phyloP scores from a whole-genome alignment of 2,329 filamentous ascomycete genomes.

The Ascochyta fabae region DNA sequence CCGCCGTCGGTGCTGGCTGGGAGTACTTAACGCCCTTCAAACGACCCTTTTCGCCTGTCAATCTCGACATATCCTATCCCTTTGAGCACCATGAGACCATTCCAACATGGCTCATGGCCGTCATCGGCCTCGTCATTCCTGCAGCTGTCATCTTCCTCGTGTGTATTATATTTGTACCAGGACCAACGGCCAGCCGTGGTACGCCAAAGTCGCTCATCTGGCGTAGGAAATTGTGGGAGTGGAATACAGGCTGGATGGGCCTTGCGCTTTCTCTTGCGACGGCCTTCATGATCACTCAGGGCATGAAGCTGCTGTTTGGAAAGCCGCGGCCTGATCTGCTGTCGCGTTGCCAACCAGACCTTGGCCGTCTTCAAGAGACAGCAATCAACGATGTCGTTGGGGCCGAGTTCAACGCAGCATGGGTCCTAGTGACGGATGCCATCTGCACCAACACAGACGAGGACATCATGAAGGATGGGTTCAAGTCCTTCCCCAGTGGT shows the following conservation, averaged over 20 bases:
- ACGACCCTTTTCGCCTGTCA: constrained; percentile 73
- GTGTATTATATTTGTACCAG: constrained; percentile 73
- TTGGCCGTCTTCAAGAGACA: constrained; percentile 61
- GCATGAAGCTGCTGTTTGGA: constrained; percentile 77
- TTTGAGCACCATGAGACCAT: constrained; percentile 75
- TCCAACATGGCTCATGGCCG: constrained; percentile 66
- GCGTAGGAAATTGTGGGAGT: constrained; percentile 88
- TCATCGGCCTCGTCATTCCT: constrained; percentile 70
- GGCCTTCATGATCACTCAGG: constrained; percentile 81
- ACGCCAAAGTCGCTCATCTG: constrained; percentile 72
- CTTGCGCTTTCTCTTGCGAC: constrained; percentile 74
- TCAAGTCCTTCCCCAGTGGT: constrained; percentile 82
- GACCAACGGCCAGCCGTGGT: constrained; percentile 67
- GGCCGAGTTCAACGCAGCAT: constrained; percentile 59
- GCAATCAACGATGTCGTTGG: constrained; percentile 66
- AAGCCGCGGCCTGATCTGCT: constrained; percentile 70
- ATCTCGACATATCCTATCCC: constrained; percentile 82
- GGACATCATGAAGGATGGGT: constrained; percentile 75
- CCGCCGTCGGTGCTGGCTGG: constrained; percentile 65
- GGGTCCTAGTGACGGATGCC: constrained; percentile 73
- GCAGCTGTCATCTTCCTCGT: constrained; percentile 72
- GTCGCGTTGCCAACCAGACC: constrained; percentile 76
- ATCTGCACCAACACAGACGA: constrained; percentile 76
- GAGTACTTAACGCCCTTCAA: constrained; percentile 68
- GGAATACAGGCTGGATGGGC: constrained; percentile 84